Evolutionary conservation across 805 yeast genomes (phyloP).

Genomic region (Grigorovia jiainica): DNA sequence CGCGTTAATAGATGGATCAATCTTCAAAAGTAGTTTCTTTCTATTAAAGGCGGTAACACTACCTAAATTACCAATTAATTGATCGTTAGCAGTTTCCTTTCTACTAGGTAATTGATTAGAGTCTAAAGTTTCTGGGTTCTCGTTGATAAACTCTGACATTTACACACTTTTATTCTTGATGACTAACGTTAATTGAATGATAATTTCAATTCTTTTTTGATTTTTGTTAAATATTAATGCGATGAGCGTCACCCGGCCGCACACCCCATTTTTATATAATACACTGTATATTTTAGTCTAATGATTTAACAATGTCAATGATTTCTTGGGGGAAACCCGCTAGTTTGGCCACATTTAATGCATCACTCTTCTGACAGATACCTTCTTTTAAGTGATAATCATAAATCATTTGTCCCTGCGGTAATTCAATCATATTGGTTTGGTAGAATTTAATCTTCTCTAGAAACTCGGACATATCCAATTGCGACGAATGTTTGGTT

Average conservation of each 20-base stretch:
- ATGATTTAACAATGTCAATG: conserved; percentile 37
- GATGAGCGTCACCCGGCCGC: too few species aligned
- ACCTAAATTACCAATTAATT: conserved; percentile 12
- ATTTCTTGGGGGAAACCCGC: conserved; percentile 72
- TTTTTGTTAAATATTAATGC: too few species aligned
- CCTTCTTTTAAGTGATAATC: conserved; percentile 58
- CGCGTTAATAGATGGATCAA: conserved; percentile 19
- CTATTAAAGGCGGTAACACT: conserved; percentile 13
- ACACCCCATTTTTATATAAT: too few species aligned
- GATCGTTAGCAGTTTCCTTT: conserved; percentile 20
- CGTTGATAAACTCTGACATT: conserved; percentile 81
- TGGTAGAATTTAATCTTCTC: conserved; percentile 14
- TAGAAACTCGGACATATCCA: conserved; percentile 6
- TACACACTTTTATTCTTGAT: background rate
- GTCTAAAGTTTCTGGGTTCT: conserved; percentile 81
- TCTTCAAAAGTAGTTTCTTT: conserved; percentile 18
- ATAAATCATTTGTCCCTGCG: conserved; percentile 18
- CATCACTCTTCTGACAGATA: conserved; percentile 66
- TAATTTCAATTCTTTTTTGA: too few species aligned
- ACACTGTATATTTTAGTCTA: too few species aligned
- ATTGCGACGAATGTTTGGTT: conserved; percentile 11
- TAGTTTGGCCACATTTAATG: conserved; percentile 61
- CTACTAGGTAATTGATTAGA: conserved; percentile 70
- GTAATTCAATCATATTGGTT: conserved; percentile 20
- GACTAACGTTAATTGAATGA: too few species aligned